A percentile compares a stretch with the other conserved stretches of the same genome.
phyloP scores from a whole-genome alignment of 164 flowering plant species.

The Sedum album region DNA sequence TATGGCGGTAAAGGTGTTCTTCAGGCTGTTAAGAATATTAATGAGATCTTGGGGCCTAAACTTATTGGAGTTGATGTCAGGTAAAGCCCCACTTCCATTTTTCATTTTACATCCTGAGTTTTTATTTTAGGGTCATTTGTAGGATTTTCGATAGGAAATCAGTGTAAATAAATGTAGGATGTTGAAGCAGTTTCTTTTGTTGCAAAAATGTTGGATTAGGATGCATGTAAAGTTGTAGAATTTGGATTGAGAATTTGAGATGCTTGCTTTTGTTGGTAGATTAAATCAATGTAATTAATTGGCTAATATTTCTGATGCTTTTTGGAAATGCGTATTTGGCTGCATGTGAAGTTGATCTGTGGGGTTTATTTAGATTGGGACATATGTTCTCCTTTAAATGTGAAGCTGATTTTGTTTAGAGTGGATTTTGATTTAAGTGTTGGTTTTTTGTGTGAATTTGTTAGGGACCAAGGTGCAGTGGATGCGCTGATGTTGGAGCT shows the following conservation, averaged over 20 bases:
- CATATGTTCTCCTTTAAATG: too few relatives aligned
- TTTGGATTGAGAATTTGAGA: too few relatives aligned
- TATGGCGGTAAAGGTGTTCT: conserved; percentile 92
- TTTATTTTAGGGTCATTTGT: neutral
- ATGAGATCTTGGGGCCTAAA: conserved; percentile 60
- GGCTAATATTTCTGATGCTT: too few relatives aligned
- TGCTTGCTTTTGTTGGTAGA: too few relatives aligned
- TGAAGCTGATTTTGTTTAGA: neutral
- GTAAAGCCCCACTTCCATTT: conserved; percentile 17
- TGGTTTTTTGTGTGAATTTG: conserved; percentile 9
- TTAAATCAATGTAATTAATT: too few relatives aligned
- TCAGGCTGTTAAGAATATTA: conserved; percentile 73
- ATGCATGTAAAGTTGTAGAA: neutral
- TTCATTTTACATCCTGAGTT: neutral
- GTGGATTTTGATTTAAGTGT: neutral
- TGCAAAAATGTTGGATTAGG: neutral
- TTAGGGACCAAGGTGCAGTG: conserved; percentile 72
- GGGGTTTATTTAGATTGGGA: too few relatives aligned
- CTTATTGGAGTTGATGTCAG: conserved; percentile 82
- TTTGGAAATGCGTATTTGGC: too few relatives aligned
- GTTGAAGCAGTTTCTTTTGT: neutral
- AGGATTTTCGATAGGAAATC: neutral
- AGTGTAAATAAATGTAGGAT: too few relatives aligned
- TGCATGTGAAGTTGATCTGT: too few relatives aligned
- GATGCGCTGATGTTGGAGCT: conserved; percentile 85